phyloP scores from a whole-genome alignment of 139 green algal genomes.

The Zygnema circumcarinatum region DNA sequence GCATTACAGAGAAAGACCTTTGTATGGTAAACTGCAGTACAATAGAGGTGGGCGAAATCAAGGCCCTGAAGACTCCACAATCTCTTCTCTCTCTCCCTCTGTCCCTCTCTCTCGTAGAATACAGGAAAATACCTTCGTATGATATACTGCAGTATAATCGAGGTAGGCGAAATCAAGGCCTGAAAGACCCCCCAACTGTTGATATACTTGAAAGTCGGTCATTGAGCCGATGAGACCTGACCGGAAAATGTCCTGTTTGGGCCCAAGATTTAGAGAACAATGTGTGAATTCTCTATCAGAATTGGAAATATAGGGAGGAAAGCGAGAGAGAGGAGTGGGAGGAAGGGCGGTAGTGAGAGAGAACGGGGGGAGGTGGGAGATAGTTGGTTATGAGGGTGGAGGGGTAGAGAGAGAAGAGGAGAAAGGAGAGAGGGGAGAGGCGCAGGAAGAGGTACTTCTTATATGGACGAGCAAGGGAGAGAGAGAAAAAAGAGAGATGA shows the following conservation, averaged over 20 bases:
- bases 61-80: slow-evolving; percentile 16
- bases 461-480: neutral
- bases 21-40: slow-evolving; percentile 33
- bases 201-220: slow-evolving; percentile 55
- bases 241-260: slow-evolving; percentile 46
- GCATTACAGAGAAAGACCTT: slow-evolving; percentile 20
- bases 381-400: too few species aligned
- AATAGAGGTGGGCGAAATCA: slow-evolving; percentile 44
- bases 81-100: too few species aligned
- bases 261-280: too few species aligned
- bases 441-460: neutral
- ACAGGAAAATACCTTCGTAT: slow-evolving; percentile 35
- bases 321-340: neutral
- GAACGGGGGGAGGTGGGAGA: too few species aligned
- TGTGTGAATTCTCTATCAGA: too few species aligned
- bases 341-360: neutral
- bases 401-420: neutral
- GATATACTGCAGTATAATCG: slow-evolving; percentile 17
- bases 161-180: slow-evolving; percentile 51
- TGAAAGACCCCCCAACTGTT: slow-evolving; percentile 18
- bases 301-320: neutral
- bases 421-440: neutral
- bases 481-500: neutral
- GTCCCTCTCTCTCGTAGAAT: too few species aligned
- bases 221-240: slow-evolving; percentile 7